Evolutionary conservation across 768 basidiomycete genomes (phyloP).

Genomic region (Tylopilus plumbeoviolaceoides): DNA sequence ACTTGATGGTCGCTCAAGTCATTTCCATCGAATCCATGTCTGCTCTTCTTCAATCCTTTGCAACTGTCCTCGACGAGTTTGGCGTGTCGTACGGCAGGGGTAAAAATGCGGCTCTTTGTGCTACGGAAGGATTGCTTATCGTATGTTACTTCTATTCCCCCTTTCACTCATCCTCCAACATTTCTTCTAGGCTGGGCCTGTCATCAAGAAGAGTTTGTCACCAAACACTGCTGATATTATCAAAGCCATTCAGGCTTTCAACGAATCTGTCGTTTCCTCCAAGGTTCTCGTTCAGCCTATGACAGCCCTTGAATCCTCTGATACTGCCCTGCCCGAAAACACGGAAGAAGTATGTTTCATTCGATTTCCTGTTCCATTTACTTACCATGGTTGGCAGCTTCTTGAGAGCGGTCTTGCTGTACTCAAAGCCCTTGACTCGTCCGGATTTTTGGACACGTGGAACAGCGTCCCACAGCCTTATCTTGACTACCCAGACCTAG

Average conservation of each 20-base stretch:
- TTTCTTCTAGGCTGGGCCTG: conserved; percentile 55
- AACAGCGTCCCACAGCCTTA: conserved; percentile 67
- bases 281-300: conserved; percentile 68
- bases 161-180: not conserved
- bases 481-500: conserved; percentile 41
- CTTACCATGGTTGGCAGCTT: conserved; percentile 41
- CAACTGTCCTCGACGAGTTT: conserved; percentile 84
- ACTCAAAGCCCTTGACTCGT: conserved; percentile 56
- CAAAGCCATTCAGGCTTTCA: conserved; percentile 64
- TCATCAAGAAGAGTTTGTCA: conserved; percentile 57
- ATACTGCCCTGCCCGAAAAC: conserved; percentile 41
- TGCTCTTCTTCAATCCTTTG: conserved; percentile 77
- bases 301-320: conserved; percentile 44
- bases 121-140: conserved; percentile 77
- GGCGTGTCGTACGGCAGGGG: conserved; percentile 84
- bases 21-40: conserved; percentile 78
- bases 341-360: conserved; percentile 54
- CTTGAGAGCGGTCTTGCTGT: conserved; percentile 69
- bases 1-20: conserved; percentile 71
- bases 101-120: conserved; percentile 75
- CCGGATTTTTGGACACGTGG: conserved; percentile 54
- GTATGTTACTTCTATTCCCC: conserved; percentile 32
- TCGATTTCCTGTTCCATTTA: not conserved
- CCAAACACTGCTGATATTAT: conserved; percentile 67
- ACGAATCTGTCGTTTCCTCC: conserved; percentile 51